These are phyloP conservation scores for Tricholoma furcatifolium DNA, from an alignment of 768 basidiomycete species.

Conservation along the genomic window DNA sequence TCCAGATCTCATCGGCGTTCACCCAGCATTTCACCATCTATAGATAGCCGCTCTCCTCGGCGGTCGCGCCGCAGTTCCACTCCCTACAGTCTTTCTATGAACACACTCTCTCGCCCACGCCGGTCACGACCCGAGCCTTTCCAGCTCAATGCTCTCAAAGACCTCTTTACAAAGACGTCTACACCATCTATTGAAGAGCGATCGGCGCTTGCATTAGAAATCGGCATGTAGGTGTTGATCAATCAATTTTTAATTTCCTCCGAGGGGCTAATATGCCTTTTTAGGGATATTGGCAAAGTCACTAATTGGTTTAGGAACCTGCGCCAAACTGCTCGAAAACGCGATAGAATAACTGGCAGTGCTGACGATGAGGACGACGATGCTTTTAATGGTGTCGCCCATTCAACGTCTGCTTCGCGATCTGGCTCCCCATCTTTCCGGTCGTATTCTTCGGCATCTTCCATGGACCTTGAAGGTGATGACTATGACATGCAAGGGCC, in stretches of 20 bases:
- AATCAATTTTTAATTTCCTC: conserved; percentile 14
- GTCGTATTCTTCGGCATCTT: conserved; percentile 51
- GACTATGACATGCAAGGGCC: conserved; percentile 41
- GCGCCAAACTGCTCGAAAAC: conserved; percentile 76
- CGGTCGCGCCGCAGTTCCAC: conserved; percentile 39
- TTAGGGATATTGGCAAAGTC: conserved; percentile 78
- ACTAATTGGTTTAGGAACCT: conserved; percentile 90
- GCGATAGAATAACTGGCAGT: conserved; percentile 51
- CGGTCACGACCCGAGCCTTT: conserved; percentile 78
- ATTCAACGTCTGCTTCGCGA: conserved; percentile 48
- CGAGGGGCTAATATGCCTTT: conserved; percentile 17
- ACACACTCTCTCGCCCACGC: conserved; percentile 52
- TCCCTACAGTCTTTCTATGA: conserved; percentile 41
- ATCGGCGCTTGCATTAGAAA: conserved; percentile 66
- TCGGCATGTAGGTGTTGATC: conserved; percentile 61
- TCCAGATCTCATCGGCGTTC: conserved; percentile 29
- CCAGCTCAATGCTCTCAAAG: conserved; percentile 75
- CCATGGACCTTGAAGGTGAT: conserved; percentile 51
- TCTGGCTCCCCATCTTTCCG: conserved; percentile 49
- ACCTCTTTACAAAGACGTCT: conserved; percentile 62
- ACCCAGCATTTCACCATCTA: conserved; percentile 38
- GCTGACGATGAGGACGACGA: conserved; percentile 48
- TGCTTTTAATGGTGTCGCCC: conserved; percentile 36
- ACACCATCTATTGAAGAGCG: conserved; percentile 83
- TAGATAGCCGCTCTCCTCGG: conserved; percentile 37